phyloP scores from a whole-genome alignment of 2,329 filamentous ascomycete genomes.

The Fusarium sp. region DNA sequence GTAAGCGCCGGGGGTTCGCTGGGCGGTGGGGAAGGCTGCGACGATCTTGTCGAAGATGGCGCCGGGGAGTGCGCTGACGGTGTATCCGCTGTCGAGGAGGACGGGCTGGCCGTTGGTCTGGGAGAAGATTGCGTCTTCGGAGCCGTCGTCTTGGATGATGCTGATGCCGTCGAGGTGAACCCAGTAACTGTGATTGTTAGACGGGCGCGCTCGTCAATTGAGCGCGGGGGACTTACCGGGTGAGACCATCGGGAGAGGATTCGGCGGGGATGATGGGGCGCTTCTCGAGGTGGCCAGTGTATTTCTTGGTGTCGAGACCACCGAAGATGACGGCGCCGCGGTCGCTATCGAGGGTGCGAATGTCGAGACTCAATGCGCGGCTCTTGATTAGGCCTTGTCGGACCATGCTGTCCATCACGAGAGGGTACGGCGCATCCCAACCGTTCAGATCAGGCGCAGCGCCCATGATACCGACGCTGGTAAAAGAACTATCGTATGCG shows the following conservation, averaged over 20 bases:
- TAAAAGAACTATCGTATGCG: constrained; percentile 45
- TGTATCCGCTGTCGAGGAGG: constrained; percentile 74
- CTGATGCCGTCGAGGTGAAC: constrained; percentile 52
- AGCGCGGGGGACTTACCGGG: constrained; percentile 34
- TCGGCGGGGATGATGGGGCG: constrained; percentile 62
- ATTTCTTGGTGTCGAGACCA: constrained; percentile 66
- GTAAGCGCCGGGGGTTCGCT: constrained; percentile 50
- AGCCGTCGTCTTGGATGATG: constrained; percentile 47
- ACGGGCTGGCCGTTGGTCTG: constrained; percentile 53
- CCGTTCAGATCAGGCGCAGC: constrained; percentile 47
- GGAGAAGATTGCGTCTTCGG: constrained; percentile 56
- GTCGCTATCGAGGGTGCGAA: constrained; percentile 45
- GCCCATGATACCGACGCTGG: constrained; percentile 48
- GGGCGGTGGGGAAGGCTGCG: constrained; percentile 56
- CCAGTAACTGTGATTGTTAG: constrained; percentile 50
- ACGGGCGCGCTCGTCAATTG: not conserved
- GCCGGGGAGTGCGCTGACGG: constrained; percentile 72
- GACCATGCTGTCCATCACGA: constrained; percentile 48
- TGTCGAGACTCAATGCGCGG: constrained; percentile 49
- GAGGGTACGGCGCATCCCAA: constrained; percentile 48
- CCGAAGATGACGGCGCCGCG: constrained; percentile 59
- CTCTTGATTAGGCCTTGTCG: constrained; percentile 50
- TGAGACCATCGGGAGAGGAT: constrained; percentile 46
- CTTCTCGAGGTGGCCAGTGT: constrained; percentile 61
- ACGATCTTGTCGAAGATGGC: constrained; percentile 58